phyloP scores from a whole-genome alignment of 192 early-diverging fungal genomes.

The Phycomyces blakesleeanus region DNA sequence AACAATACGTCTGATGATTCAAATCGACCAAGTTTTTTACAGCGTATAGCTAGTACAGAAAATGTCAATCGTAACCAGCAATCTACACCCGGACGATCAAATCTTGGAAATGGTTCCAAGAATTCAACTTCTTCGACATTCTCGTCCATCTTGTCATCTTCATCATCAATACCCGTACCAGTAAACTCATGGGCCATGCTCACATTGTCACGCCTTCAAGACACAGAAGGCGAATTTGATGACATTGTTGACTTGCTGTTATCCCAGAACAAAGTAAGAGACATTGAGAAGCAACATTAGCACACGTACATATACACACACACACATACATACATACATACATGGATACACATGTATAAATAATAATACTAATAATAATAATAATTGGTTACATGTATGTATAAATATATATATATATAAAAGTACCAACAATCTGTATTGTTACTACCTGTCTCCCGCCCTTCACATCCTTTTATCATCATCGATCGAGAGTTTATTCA shows the following conservation, averaged over 20 bases:
- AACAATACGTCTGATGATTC: neutral
- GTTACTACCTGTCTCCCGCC: conserved; percentile 28
- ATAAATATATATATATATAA: too few relatives aligned
- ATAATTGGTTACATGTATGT: too few relatives aligned
- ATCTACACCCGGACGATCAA: conserved; percentile 1
- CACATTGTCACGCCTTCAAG: conserved; percentile 18
- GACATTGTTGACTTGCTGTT: conserved; percentile 25
- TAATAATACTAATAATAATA: too few relatives aligned
- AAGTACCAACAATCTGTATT: conserved; percentile 27
- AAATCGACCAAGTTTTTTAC: conserved; percentile 1
- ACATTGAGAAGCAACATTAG: too few relatives aligned
- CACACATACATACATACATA: too few relatives aligned
- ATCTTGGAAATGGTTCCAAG: neutral
- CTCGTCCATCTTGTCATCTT: conserved; percentile 3
- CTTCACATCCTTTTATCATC: conserved; percentile 24
- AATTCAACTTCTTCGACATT: conserved; percentile 3
- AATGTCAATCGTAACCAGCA: neutral
- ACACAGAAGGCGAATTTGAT: conserved; percentile 18
- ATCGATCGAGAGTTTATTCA: conserved; percentile 38
- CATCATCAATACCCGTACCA: conserved; percentile 33
- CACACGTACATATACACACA: too few relatives aligned
- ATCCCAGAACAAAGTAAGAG: conserved; percentile 8
- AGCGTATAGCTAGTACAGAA: conserved; percentile 17
- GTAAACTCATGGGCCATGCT: conserved; percentile 37
- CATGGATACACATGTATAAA: too few relatives aligned